phyloP scores from a whole-genome alignment of 148 eudicot genomes.

The Vaccinium corymbosum region DNA sequence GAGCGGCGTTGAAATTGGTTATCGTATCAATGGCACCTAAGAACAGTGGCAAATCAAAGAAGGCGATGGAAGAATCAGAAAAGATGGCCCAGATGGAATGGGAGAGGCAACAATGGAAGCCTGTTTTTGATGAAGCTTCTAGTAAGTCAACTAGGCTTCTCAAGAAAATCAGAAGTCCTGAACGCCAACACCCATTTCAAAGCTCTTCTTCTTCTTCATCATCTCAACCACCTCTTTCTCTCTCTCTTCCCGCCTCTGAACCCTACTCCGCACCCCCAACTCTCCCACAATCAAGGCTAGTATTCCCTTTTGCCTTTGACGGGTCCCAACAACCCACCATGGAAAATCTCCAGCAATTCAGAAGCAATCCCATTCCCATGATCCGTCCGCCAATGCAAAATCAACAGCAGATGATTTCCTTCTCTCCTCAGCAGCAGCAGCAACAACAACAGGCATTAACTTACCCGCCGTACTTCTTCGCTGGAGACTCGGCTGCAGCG shows the following conservation, averaged over 20 bases:
- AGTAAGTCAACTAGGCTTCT: conserved; percentile 44
- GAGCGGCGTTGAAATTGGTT: conserved; percentile 26
- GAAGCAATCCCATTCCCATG: conserved; percentile 25
- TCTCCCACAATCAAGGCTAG: conserved; percentile 29
- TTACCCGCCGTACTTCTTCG: conserved; percentile 39
- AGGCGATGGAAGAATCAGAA: conserved; percentile 21
- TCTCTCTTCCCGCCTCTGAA: conserved; percentile 14
- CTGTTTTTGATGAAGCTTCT: conserved; percentile 57
- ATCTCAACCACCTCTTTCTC: conserved; percentile 13
- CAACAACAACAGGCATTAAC: conserved; percentile 14
- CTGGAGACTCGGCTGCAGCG: conserved; percentile 21
- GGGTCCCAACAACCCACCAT: conserved; percentile 30
- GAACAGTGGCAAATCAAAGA: conserved; percentile 31
- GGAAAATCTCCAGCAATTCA: conserved; percentile 21
- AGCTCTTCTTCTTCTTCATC: background rate
- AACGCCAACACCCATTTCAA: conserved; percentile 31
- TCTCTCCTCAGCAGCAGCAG: conserved; percentile 33
- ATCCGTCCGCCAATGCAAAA: conserved; percentile 22
- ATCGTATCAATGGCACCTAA: conserved; percentile 31
- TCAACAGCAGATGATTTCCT: conserved; percentile 77
- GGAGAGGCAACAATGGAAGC: conserved; percentile 45
- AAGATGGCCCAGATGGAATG: conserved; percentile 26
- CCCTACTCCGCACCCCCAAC: conserved; percentile 10
- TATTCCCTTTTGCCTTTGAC: conserved; percentile 71
- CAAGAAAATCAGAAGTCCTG: conserved; percentile 67